Evolutionary conservation across 345 rosid species (phyloP), one percentile per base, ranked within the genome.

Genomic region (Sonneratia caseolaris): DNA sequence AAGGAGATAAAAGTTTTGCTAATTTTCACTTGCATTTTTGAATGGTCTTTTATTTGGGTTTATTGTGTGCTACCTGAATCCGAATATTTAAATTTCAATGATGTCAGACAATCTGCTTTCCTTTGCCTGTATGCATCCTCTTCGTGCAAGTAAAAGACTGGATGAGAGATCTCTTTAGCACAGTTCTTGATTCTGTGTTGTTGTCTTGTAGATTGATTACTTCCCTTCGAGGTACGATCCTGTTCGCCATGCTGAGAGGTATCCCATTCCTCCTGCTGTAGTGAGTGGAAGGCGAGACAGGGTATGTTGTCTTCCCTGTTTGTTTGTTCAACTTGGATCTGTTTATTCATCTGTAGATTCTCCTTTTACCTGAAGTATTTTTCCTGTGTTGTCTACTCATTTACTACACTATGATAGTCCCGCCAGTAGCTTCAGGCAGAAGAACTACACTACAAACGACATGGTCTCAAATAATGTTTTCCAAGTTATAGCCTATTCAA

Each of bases 181-280:
- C 16, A 19, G 24, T 53, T 1, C 2, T 57, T 57, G 32, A 10
- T 7, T 57, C 9, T 13, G 27, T 62, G 37, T 4, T 62, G 37
- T 3, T 12, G 16, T 57, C 9, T 61, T 81, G 72, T 83, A 92
- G 90, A 77, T 92, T 45, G 85, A 95, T 82, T 95, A 92, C 82
- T 95, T 92, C 82, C 97, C 97, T 32, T 95, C 98, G 38, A 89
- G 92, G 80, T 84, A 73, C 22, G 89, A 95, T 77, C 86, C 89
- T 2, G 86, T 78, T 79, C 94, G 91, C 69, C 89, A 91, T 79
- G 96, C 93, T 35, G 89, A 88, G 77, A 81, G 40, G 51, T 81
- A 27, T 74, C 96, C 97, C 35, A 76, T 83, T 70, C 86, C 87
- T 73, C 80, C 91, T 72, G 62, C 79, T 71, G 40, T 75, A 69